Evolutionary conservation across 805 yeast species (phyloP), one percentile per base, ranked within the genome.

Genomic region (Lachancea thermotolerans): DNA sequence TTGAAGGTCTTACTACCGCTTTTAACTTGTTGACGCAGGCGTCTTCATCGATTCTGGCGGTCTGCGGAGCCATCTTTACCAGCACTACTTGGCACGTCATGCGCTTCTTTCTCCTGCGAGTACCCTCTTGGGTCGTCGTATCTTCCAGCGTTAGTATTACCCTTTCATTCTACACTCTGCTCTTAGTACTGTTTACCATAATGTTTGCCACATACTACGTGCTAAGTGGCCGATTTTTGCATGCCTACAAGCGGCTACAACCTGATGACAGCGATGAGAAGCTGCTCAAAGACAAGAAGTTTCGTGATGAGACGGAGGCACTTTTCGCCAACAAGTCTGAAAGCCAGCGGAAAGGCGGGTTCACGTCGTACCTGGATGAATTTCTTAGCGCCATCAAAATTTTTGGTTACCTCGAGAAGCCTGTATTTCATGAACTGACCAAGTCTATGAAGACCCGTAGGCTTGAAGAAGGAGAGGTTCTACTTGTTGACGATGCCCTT

Each of bases 401-500:
- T 6, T 93, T 91, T 68, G 98, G 98, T 2, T 91, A 91, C 62
- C 71, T 91, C 40, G 98, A 91, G 53, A 75, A 82, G 49, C 84
- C 86, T 2, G 96, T 91, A 1, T 90, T 91, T 63, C 95, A 90
- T 59, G 98, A 90, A 57, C 73, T 91, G 54, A 90, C 98, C 2
- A 82, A 85, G 58, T 84, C 84, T 49, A 88, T 91, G 87, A 86
- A 86, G 44, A 91, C 98, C 0, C 88, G 87, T 58, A 83, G 85
- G 49, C 62, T 91, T 33, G 81, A 81, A 25, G 74, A 77, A 4
- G 91, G 87, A 32, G 98, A 91, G 59, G 73, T 84, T 9, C 66
- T 93, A 30, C 73, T 79, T 40, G 65, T 91, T 34, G 87, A 85
- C 49, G 86, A 83, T 42, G 75, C 80, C 5, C 69, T 83, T 6